Percentiles rank a stretch among this genome's conserved stretches.
Conservation (phyloP, 2,329 filamentous ascomycete species). For the Trichoderma endophyticum region DNA sequence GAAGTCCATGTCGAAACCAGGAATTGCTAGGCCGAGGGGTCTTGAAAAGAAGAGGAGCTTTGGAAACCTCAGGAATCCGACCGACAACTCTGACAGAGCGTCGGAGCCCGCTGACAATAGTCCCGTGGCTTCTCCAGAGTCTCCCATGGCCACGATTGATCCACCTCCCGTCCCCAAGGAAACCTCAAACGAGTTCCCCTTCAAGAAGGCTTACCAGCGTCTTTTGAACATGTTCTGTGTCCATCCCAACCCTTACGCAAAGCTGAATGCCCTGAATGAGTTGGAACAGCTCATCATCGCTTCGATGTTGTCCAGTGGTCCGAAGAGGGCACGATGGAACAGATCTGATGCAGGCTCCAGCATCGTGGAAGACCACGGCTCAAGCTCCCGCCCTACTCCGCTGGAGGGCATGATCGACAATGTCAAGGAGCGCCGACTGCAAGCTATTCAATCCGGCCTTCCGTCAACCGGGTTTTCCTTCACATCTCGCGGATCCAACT, state of each 20-base stretch:
- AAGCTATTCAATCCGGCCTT: slow-evolving; percentile 38
- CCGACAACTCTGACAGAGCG: slow-evolving; percentile 39
- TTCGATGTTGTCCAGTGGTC: slow-evolving; percentile 50
- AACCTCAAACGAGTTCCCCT: slow-evolving; percentile 63
- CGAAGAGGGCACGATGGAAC: slow-evolving; percentile 36
- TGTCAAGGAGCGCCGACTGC: slow-evolving; percentile 64
- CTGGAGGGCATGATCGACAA: slow-evolving; percentile 68
- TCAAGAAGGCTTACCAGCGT: slow-evolving; percentile 73
- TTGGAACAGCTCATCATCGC: slow-evolving; percentile 78
- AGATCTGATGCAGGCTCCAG: slow-evolving; percentile 38
- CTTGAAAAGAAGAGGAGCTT: slow-evolving; percentile 68
- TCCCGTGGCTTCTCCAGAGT: slow-evolving; percentile 40
- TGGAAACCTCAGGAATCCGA: slow-evolving; percentile 56
- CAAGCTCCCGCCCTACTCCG: slow-evolving; percentile 40
- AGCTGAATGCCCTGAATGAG: slow-evolving; percentile 79
- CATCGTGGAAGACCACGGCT: slow-evolving; percentile 33
- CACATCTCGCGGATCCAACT: slow-evolving; percentile 40
- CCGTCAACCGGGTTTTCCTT: slow-evolving; percentile 27
- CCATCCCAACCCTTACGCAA: slow-evolving; percentile 81
- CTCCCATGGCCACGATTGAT: slow-evolving; percentile 28
- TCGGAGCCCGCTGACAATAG: slow-evolving; percentile 37
- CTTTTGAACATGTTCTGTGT: slow-evolving; percentile 84
- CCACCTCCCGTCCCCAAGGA: slow-evolving; percentile 27
- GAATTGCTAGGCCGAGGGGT: slow-evolving; percentile 47
- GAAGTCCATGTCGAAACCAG: slow-evolving; percentile 43